Base-by-base conservation (phyloP, 345 rosid genomes). In the Viola odorata region DNA sequence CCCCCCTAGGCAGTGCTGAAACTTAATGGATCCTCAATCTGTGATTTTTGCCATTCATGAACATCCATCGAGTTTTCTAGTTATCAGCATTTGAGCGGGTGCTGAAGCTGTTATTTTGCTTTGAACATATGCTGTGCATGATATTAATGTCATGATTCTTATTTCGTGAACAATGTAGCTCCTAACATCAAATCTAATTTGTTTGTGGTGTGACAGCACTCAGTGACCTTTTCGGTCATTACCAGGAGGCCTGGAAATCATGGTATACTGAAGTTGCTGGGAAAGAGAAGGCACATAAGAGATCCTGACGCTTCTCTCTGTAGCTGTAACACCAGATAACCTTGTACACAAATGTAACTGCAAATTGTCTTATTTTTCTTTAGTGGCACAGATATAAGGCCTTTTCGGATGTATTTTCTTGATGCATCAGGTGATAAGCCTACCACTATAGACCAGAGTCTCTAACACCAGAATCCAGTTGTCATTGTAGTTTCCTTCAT, bases 191-290 rank as follows among this genome's bases (percentile, higher is more conserved):
- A 8, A 14, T 14, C 15, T 36, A 32, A 10, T 50, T 8, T 73
- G 38, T 69, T 40, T 45, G 68, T 73, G 60, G 38, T 64, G 60
- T 75, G 76, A 77, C 89, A 91, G 97, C 69, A 62, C 58, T 91
- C 11, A 60, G 66, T 41, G 88, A 83, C n/a, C 91, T 91, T 61
- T 78, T 87, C 45, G 78, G 72, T 38, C 96, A 88, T 64, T 88
- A 81, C 78, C 55, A 45, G 75, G 88, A 82, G 50, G 81, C 96
- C 40, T 84, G 87, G 91, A 77, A 73, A 64, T 64, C 86, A 23
- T 91, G 91, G 89, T 72, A 77, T 69, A 78, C 65, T 42, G 85
- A 80, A 81, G 76, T 69, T 55, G 70, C 75, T 17, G 72, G 62
- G 50, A 81, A 80, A 73, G 81, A 78, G 67, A 70, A 57, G 56